Evolutionary conservation across 805 yeast species (phyloP).

Genomic region (Blastobotrys chiropterorum): DNA sequence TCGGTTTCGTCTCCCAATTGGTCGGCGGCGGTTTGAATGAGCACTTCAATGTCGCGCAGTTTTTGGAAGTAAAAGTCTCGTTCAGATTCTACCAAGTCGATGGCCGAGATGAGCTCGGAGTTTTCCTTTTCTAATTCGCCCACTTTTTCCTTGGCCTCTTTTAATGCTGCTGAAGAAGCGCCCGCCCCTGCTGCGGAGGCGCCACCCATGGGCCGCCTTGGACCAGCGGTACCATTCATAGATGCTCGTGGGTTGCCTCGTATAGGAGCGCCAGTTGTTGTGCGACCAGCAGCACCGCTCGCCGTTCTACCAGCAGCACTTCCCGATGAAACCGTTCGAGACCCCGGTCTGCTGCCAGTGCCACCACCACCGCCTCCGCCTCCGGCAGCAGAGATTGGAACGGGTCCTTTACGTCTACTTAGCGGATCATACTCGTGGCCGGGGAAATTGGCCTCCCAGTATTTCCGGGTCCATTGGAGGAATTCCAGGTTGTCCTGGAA

Average conservation of each 20-base stretch:
- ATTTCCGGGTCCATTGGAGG: slow-evolving; percentile 82
- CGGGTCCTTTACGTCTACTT: slow-evolving; percentile 42
- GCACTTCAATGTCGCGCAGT: slow-evolving; percentile 78
- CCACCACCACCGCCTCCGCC: slow-evolving; percentile 2
- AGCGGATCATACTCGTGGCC: slow-evolving; percentile 67
- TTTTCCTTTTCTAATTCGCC: slow-evolving; percentile 43
- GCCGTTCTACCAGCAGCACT: slow-evolving; percentile 2
- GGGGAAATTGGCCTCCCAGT: slow-evolving; percentile 72
- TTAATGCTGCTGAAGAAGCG: slow-evolving; percentile 26
- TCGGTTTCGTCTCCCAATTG: slow-evolving; percentile 26
- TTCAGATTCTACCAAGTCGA: slow-evolving; percentile 65
- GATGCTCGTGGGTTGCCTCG: background rate
- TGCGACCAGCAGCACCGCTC: slow-evolving; percentile 1
- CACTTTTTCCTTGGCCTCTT: slow-evolving; percentile 39
- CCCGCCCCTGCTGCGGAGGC: slow-evolving; percentile 8
- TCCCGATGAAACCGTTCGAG: slow-evolving; percentile 9
- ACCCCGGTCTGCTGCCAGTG: slow-evolving; percentile 2
- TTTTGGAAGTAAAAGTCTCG: slow-evolving; percentile 88
- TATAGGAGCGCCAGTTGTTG: slow-evolving; percentile 5
- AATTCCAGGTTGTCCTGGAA: slow-evolving; percentile 93
- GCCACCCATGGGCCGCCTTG: slow-evolving; percentile 5
- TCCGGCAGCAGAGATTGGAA: background rate
- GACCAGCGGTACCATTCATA: slow-evolving; percentile 4
- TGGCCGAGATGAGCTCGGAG: slow-evolving; percentile 50
- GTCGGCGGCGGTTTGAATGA: slow-evolving; percentile 59